Evolutionary conservation across 129 eudicot genomes (phyloP), one percentile per base, ranked within the genome.

Genomic region (Pulicaria dysenterica): DNA sequence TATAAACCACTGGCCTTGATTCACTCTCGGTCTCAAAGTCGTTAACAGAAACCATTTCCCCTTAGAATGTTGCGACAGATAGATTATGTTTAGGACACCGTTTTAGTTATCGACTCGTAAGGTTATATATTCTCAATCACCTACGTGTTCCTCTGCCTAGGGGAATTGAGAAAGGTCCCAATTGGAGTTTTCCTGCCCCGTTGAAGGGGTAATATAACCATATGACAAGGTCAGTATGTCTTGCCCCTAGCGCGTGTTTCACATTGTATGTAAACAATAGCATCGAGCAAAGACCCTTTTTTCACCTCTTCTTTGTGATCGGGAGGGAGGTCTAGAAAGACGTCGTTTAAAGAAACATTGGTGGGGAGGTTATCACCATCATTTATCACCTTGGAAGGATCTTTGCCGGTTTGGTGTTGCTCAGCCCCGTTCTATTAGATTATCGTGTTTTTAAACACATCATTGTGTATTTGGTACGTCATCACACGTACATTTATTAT

Each of bases 151-250:
- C 38, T 85, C 85, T 4, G 80, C 50, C 77, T 15, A 84, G 46
- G 19, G 57, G 47, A 5, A 84, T 54, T 15, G 45, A 58, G 9
- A 77, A 37, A 13, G 78, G 68, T 37, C 83, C 83, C 24, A 77
- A 3, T 47, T 80, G 84, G 4, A 79, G 63, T 51, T 45, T 68
- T 10, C 80, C 82, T 43, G 72, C 77, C 7, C 88, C 83, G 12
- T 84, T 84, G 73, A 84, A 84, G 8, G 83, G 88, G 80, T 80
- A 84, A 80, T 46, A 80, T 45, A 80, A 59, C 88, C 85, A 80
- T 50, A 84, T 45, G 64, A 75, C 75, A 5, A 84, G 34, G 63
- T 84, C 88, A 0, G 88, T 84, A 64, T 12, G 73, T 1, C 80
- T 73, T 5, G 62, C 85, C 0, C 78, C 81, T 0, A 77, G 40